phyloP scores from a whole-genome alignment of 257 asterid genomes.

The Henckelia pumila region DNA sequence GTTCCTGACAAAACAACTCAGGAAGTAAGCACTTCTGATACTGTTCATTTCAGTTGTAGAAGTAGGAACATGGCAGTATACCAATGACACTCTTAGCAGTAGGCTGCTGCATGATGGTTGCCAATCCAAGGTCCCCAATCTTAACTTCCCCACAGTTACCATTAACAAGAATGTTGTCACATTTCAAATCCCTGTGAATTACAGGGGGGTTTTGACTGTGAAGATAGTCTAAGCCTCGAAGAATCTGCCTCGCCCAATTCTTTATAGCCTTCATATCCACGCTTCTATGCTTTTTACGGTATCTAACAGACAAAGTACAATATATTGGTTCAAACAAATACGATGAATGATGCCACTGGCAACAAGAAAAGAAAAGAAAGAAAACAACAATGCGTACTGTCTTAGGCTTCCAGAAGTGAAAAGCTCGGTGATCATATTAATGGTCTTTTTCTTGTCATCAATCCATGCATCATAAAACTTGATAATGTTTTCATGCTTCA shows the following conservation, averaged over 20 bases:
- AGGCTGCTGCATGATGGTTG: constrained; percentile 72
- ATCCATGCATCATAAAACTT: constrained; percentile 54
- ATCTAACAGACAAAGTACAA: constrained; percentile 35
- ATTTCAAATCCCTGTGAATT: constrained; percentile 78
- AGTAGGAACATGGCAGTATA: constrained; percentile 19
- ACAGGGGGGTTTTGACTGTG: constrained; percentile 78
- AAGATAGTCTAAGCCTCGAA: constrained; percentile 65
- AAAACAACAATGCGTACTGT: constrained; percentile 52
- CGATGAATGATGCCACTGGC: background rate
- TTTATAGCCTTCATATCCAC: constrained; percentile 78
- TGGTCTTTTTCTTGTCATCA: constrained; percentile 72
- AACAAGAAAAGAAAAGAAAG: background rate
- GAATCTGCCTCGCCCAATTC: constrained; percentile 79
- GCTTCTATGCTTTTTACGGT: constrained; percentile 56
- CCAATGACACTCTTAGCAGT: constrained; percentile 80
- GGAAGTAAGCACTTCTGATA: constrained; percentile 16
- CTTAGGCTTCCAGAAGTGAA: constrained; percentile 85
- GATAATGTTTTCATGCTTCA: constrained; percentile 66
- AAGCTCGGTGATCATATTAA: constrained; percentile 89
- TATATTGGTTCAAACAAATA: constrained; percentile 6
- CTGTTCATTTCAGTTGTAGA: background rate
- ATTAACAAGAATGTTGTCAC: constrained; percentile 78
- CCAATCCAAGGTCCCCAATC: constrained; percentile 86
- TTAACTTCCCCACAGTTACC: constrained; percentile 82
- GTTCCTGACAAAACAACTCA: constrained; percentile 28